Conservation (phyloP, 1,284 basidiomycete species). For the Pseudozyma flocculosa region DNA sequence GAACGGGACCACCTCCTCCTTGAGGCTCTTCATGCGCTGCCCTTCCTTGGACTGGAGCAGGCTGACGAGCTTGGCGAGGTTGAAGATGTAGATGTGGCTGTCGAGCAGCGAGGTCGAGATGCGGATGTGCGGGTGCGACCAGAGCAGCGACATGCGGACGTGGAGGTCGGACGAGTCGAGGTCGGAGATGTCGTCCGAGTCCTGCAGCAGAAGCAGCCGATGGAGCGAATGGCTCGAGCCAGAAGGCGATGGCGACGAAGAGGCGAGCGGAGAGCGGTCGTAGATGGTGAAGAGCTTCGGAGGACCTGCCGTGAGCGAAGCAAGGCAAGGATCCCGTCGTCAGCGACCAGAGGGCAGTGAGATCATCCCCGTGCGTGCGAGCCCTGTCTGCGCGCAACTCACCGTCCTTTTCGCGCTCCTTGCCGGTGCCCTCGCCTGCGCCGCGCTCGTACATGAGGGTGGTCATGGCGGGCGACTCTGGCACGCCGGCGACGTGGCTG, state of each 20-base stretch:
- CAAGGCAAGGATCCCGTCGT: neutral
- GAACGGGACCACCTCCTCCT: conserved; percentile 53
- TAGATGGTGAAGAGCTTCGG: conserved; percentile 48
- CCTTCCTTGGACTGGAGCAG: conserved; percentile 36
- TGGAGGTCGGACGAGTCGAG: conserved; percentile 44
- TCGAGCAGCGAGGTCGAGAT: conserved; percentile 52
- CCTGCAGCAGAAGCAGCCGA: conserved; percentile 40
- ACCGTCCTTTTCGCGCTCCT: conserved; percentile 54
- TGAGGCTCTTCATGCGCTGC: conserved; percentile 46
- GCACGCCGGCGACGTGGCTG: conserved; percentile 30
- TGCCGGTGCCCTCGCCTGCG: conserved; percentile 50
- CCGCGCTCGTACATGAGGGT: conserved; percentile 51
- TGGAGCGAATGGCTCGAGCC: conserved; percentile 18
- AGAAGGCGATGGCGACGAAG: neutral
- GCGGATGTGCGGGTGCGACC: conserved; percentile 39
- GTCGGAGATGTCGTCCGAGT: conserved; percentile 45
- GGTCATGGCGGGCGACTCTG: conserved; percentile 36
- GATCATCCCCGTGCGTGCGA: no score
- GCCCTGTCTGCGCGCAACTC: no score
- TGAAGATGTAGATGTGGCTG: conserved; percentile 51
- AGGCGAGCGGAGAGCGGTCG: conserved; percentile 14
- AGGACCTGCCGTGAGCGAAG: conserved; percentile 16
- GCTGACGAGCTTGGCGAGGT: conserved; percentile 35
- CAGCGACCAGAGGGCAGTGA: no score
- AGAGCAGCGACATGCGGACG: conserved; percentile 46